phyloP scores from a whole-genome alignment of 192 early-diverging fungal genomes.

The Pilobolus umbonatus region DNA sequence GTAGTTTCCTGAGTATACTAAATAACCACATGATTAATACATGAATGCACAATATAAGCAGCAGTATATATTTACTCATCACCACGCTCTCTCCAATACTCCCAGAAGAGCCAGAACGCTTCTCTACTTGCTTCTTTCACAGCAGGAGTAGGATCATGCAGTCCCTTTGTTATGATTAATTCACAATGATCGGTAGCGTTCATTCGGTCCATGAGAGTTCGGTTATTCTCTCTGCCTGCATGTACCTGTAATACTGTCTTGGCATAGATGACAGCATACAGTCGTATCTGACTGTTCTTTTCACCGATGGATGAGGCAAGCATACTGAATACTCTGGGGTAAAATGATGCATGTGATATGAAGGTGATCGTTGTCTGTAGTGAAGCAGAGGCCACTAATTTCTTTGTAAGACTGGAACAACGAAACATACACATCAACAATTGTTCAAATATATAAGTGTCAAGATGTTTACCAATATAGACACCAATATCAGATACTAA shows the following conservation, averaged over 20 bases:
- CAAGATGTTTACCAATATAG: constrained; percentile 17
- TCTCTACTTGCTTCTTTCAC: constrained; percentile 37
- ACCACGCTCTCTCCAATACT: constrained; percentile 35
- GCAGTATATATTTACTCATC: constrained; percentile 30
- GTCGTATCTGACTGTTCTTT: constrained; percentile 36
- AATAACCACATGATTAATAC: background rate
- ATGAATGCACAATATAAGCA: background rate
- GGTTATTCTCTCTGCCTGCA: constrained; percentile 19
- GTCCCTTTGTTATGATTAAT: constrained; percentile 36
- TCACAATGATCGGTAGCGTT: constrained; percentile 30
- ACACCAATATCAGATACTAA: constrained; percentile 32
- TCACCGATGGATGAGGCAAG: constrained; percentile 33
- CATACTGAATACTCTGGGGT: constrained; percentile 26
- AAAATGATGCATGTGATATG: constrained; percentile 29
- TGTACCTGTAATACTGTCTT: constrained; percentile 25
- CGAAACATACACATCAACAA: constrained; percentile 28
- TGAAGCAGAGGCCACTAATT: constrained; percentile 24
- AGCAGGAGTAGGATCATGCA: constrained; percentile 34
- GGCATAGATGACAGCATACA: constrained; percentile 24
- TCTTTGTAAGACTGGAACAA: constrained; percentile 30
- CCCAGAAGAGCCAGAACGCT: constrained; percentile 35
- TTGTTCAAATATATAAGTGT: constrained; percentile 35
- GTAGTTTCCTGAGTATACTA: constrained; percentile 11
- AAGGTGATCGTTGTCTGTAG: constrained; percentile 18
- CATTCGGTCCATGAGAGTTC: constrained; percentile 24